These are phyloP conservation scores for Cercophora newfieldiana DNA, from an alignment of 495 filamentous ascomycete genomes.

Conservation along the genomic window DNA sequence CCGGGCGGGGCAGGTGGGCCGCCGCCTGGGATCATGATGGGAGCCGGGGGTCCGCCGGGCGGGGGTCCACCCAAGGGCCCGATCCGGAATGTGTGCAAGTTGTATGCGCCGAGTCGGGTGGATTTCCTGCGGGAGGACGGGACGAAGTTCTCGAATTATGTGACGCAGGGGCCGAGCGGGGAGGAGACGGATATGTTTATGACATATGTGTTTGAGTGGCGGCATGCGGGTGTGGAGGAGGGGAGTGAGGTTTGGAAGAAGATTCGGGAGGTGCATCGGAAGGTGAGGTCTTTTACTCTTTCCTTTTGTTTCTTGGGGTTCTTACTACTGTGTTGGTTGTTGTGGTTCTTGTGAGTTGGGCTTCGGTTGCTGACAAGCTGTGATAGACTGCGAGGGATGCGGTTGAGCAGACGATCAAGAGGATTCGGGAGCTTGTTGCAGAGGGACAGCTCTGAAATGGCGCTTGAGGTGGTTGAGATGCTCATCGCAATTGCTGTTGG, in stretches of 20 bases:
- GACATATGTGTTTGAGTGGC: conserved; percentile 46
- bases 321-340: too few relatives aligned
- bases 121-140: conserved; percentile 42
- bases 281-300: conserved; percentile 33
- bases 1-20: not conserved
- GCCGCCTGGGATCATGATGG: not conserved
- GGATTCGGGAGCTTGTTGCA: not conserved
- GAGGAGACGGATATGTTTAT: conserved; percentile 32
- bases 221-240: conserved; percentile 29
- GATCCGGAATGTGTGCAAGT: conserved; percentile 30
- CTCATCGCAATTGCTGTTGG: too few relatives aligned
- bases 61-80: not conserved
- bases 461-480: too few relatives aligned
- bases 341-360: not conserved
- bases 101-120: conserved; percentile 36
- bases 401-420: not conserved
- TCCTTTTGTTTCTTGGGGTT: too few relatives aligned
- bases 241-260: conserved; percentile 31
- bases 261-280: conserved; percentile 33
- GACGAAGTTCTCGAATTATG: conserved; percentile 38
- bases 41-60: not conserved
- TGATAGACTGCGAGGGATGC: not conserved
- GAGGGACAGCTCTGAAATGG: not conserved
- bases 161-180: conserved; percentile 32
- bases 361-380: not conserved